phyloP scores from a whole-genome alignment of 305 asterid genomes.

The Fraxinus velutina region DNA sequence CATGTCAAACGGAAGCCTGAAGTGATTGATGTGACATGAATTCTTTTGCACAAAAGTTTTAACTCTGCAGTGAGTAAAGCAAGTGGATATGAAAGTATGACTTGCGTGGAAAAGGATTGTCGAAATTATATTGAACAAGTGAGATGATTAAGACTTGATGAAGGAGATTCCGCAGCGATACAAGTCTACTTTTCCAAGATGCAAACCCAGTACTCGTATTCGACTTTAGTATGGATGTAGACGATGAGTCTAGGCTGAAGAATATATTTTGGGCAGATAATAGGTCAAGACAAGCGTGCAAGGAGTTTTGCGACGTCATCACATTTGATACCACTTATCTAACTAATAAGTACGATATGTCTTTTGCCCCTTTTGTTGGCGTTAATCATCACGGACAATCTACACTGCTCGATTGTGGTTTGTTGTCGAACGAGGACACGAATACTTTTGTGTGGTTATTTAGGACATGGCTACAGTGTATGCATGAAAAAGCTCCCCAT shows the following conservation, averaged over 20 bases:
- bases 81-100: not conserved
- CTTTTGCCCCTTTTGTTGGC: not conserved
- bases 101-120: not conserved
- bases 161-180: not conserved
- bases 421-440: not conserved
- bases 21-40: not conserved
- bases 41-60: not conserved
- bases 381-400: not conserved
- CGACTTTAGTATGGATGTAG: not conserved
- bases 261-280: not conserved
- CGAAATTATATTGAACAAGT: not conserved
- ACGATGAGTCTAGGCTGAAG: not conserved
- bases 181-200: not conserved
- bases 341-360: not conserved
- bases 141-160: not conserved
- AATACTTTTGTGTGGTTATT: not conserved
- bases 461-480: not conserved
- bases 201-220: not conserved
- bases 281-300: not conserved
- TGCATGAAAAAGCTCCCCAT: not conserved
- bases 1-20: not conserved
- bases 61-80: not conserved
- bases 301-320: not conserved
- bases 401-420: not conserved
- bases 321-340: not conserved